A percentile compares a stretch with the other conserved stretches of the same genome.
These are phyloP conservation scores for Pseudozyma tsukubaensis DNA, from an alignment of 1,284 basidiomycete species.

Conservation along the genomic window DNA sequence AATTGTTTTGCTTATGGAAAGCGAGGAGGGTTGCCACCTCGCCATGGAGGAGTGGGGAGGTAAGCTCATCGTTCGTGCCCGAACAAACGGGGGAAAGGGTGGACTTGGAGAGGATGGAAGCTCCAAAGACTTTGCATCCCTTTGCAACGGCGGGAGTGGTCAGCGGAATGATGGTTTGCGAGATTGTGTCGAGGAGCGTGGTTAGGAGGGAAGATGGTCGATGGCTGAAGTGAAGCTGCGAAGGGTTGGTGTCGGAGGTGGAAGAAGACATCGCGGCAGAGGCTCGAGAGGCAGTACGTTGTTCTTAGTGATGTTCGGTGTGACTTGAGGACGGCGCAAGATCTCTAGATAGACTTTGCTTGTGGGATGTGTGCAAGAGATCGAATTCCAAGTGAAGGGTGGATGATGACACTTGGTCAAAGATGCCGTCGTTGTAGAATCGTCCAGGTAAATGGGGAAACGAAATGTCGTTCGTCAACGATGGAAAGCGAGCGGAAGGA, in stretches of 20 bases:
- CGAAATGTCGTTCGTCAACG: too few species aligned
- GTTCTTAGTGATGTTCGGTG: neutral
- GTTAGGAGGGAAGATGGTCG: constrained; percentile 4
- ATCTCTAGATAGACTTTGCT: too few species aligned
- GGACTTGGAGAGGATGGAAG: constrained; percentile 25
- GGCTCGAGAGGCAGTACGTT: neutral
- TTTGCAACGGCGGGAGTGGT: constrained; percentile 10
- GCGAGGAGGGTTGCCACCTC: constrained; percentile 19
- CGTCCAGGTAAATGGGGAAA: too few species aligned
- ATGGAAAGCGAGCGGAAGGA: too few species aligned
- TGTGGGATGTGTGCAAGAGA: too few species aligned
- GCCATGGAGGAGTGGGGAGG: constrained; percentile 27
- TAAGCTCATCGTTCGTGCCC: constrained; percentile 30
- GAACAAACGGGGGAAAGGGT: constrained; percentile 8
- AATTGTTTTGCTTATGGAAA: constrained; percentile 9
- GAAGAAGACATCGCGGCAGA: neutral
- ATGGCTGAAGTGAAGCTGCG: constrained; percentile 5
- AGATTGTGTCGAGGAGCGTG: constrained; percentile 12
- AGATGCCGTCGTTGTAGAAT: too few species aligned
- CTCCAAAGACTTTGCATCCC: constrained; percentile 42
- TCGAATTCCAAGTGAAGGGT: too few species aligned
- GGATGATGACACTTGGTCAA: too few species aligned
- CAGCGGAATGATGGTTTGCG: constrained; percentile 17
- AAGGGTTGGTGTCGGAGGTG: neutral
- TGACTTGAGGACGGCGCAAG: too few species aligned